These are phyloP conservation scores for Fraxinus sp. DNA, from an alignment of 305 asterid species.

Conservation along the genomic window DNA sequence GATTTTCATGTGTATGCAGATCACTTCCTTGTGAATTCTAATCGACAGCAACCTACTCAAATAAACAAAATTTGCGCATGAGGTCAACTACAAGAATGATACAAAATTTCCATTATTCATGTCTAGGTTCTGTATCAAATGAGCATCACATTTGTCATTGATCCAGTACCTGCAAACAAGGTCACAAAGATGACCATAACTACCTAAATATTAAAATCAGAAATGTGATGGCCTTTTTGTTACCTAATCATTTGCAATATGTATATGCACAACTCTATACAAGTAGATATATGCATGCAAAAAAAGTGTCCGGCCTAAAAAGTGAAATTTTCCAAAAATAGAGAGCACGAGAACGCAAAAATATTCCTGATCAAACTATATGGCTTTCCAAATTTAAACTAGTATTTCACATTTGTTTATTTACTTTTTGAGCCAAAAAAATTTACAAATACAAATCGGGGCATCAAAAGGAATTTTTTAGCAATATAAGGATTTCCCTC, in stretches of 20 bases:
- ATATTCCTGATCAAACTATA: not conserved
- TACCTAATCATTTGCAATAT: not conserved
- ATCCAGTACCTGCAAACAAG: conserved; percentile 1
- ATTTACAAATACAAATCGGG: not conserved
- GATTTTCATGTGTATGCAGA: not conserved
- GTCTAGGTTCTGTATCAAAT: not conserved
- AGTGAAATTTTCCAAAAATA: not conserved
- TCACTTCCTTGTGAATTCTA: not conserved
- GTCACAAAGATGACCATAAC: conserved; percentile 3
- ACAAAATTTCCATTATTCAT: not conserved
- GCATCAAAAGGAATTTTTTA: not conserved
- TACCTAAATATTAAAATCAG: not conserved
- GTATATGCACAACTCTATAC: not conserved
- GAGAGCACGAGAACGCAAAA: not conserved
- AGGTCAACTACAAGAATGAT: not conserved
- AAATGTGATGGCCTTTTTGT: not conserved
- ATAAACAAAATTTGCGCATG: not conserved
- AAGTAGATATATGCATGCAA: not conserved
- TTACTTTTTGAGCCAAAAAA: not conserved
- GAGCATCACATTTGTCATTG: not conserved
- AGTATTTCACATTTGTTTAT: not conserved
- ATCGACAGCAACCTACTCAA: not conserved
- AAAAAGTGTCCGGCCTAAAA: not conserved
- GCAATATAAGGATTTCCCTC: not conserved
- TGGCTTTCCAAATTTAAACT: not conserved